Evolutionary conservation across 2,329 filamentous ascomycete species (phyloP), one percentile per base, ranked within the genome.

Genomic region (Claviceps pusilla): DNA sequence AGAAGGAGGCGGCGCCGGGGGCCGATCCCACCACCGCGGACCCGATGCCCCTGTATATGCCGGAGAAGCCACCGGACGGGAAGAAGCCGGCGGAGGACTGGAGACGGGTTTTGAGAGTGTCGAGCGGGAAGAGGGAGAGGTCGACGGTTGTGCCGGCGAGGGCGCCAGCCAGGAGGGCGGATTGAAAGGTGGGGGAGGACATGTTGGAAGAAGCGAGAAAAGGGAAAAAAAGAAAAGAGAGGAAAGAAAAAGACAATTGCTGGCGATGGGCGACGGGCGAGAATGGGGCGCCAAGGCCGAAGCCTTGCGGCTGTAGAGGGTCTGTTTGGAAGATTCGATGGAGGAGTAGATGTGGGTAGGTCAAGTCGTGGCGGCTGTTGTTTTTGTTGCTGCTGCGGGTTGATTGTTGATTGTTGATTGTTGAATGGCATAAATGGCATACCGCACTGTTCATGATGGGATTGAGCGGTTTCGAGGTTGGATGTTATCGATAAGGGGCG

Each of bases 71-170:
- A 66, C 93, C 91, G 3, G 84, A 83, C 54, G 86, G 77, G 65
- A 88, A 82, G 75, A 95, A 89, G 68, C 85, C 83, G 55, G 77
- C 68, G 50, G 79, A 79, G 59, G 89, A 89, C 73, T 98, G 93
- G 7, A 98, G 87, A 16, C 93, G 89, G 47, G 94, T 98, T 74
- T 98, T 98, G 66, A 98, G 84, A 0, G 93, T 98, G 78, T 98
- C 94, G 76, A 98, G 89, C 0, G 93, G 93, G 75, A 87, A 98
- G 66, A 98, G 87, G 54, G 89, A 89, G 64, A 95, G 84, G 79
- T 98, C 93, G 70, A 97, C 93, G 14, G 90, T 95, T 50, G 93
- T 93, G 66, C 93, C 93, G 61, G 93, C 93, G 60, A 96, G 75
- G 65, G 84, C 93, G 69, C 93, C 93, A 61, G 93, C 89, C 76